Evolutionary conservation across 225 moss, liverwort and hornwort genomes (phyloP).

Genomic region (Antitrichia curtipendula): DNA sequence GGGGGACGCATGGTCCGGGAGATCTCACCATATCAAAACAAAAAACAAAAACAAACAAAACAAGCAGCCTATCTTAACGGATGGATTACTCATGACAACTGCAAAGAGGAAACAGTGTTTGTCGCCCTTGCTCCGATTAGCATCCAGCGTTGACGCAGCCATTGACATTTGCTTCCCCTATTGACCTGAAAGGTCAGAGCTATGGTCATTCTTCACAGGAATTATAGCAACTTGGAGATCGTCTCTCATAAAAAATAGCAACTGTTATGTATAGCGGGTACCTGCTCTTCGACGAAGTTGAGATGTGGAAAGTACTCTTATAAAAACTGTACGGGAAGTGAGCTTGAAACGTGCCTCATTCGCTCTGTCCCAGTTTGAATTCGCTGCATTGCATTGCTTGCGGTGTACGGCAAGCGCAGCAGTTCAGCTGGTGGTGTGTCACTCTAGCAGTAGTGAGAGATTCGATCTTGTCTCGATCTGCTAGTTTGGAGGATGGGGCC

Average conservation of each 20-base stretch:
- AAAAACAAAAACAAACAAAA: too few species aligned
- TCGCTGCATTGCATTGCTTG: background rate
- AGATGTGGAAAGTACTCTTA: background rate
- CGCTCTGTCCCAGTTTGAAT: background rate
- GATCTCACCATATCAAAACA: too few species aligned
- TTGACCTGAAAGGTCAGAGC: background rate
- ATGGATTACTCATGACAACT: too few species aligned
- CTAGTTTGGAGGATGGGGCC: background rate
- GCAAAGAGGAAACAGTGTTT: background rate
- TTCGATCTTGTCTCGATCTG: background rate
- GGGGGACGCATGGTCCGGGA: too few species aligned
- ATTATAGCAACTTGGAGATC: background rate
- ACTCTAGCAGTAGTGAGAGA: background rate
- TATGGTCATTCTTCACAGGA: background rate
- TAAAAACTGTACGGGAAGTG: background rate
- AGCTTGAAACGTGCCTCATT: background rate
- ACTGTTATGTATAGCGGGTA: too few species aligned
- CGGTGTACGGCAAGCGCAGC: background rate
- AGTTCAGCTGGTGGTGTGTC: background rate
- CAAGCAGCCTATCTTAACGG: too few species aligned
- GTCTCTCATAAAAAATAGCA: background rate
- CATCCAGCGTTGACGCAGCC: background rate
- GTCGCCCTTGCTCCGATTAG: background rate
- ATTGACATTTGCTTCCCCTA: background rate
- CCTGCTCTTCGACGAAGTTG: background rate